These are phyloP conservation scores for Boletus fagicola DNA, from an alignment of 768 basidiomycete genomes.

Conservation along the genomic window DNA sequence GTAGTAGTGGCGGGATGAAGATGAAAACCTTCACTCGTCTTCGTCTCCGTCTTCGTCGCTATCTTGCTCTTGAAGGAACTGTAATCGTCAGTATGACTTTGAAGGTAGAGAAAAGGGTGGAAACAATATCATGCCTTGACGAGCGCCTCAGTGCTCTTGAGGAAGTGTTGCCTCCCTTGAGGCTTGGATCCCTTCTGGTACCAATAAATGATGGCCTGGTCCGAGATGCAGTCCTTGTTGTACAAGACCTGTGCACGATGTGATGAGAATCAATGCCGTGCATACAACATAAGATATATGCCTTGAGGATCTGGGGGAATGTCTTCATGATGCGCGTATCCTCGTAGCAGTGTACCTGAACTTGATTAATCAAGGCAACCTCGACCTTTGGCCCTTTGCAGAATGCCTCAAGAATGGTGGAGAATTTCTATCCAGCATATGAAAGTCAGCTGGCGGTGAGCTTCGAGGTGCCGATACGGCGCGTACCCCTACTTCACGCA, in stretches of 20 bases:
- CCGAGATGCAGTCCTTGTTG: conserved; percentile 93
- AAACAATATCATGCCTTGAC: conserved; percentile 64
- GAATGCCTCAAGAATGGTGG: conserved; percentile 87
- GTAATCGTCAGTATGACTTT: conserved; percentile 40
- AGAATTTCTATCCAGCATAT: conserved; percentile 61
- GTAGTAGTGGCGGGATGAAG: conserved; percentile 2
- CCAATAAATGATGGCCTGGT: conserved; percentile 98
- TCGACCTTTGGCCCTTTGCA: conserved; percentile 85
- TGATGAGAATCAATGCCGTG: conserved; percentile 6
- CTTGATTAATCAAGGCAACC: conserved; percentile 91
- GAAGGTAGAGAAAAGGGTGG: not conserved
- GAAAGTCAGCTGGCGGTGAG: not conserved
- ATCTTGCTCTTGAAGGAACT: conserved; percentile 89
- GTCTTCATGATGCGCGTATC: conserved; percentile 93
- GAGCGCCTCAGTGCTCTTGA: conserved; percentile 81
- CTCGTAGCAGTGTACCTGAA: conserved; percentile 95
- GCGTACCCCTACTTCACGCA: conserved; percentile 84
- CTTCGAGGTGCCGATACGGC: not conserved
- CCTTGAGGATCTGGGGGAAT: conserved; percentile 94
- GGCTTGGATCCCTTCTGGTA: conserved; percentile 95
- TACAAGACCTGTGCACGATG: conserved; percentile 71
- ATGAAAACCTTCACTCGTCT: conserved; percentile 19
- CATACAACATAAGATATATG: conserved; percentile 19
- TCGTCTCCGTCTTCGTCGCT: conserved; percentile 59
- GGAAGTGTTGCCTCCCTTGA: conserved; percentile 93